phyloP scores from a whole-genome alignment of 176 grass and related monocot species.

The Puccinellia tenuiflora region DNA sequence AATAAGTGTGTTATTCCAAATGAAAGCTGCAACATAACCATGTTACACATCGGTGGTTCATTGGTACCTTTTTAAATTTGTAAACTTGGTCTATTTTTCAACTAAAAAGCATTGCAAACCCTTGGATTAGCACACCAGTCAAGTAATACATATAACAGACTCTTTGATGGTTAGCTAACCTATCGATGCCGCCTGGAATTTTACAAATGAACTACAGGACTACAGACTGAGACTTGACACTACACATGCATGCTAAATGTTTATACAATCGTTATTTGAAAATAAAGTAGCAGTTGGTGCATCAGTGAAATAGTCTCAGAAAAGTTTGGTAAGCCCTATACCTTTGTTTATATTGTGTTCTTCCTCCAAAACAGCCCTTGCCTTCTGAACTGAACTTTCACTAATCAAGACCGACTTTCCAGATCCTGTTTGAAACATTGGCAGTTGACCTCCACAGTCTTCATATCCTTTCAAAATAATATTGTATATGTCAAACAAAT shows the following conservation, averaged over 20 bases:
- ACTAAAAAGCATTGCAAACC: neutral
- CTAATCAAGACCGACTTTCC: constrained; percentile 55
- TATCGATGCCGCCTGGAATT: neutral
- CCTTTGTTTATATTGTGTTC: constrained; percentile 22
- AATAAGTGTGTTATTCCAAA: neutral
- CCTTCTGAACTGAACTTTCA: constrained; percentile 48
- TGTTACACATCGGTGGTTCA: neutral
- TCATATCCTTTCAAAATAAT: constrained; percentile 26
- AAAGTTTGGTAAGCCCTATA: neutral
- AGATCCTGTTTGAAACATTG: constrained; percentile 63
- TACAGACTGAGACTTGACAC: neutral
- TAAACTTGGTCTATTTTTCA: neutral
- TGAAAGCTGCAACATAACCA: constrained; percentile 14
- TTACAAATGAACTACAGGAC: neutral
- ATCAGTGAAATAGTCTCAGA: neutral
- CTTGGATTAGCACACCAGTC: neutral
- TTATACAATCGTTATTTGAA: neutral
- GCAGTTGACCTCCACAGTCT: constrained; percentile 27
- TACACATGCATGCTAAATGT: neutral
- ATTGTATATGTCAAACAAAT: neutral
- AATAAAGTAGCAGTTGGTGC: neutral
- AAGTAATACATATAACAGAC: neutral
- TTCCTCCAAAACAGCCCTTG: constrained; percentile 50
- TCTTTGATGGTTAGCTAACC: neutral
- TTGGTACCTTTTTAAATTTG: neutral